phyloP scores from a whole-genome alignment of 1,139 yeast genomes.

The Blastobotrys petasosporus region DNA sequence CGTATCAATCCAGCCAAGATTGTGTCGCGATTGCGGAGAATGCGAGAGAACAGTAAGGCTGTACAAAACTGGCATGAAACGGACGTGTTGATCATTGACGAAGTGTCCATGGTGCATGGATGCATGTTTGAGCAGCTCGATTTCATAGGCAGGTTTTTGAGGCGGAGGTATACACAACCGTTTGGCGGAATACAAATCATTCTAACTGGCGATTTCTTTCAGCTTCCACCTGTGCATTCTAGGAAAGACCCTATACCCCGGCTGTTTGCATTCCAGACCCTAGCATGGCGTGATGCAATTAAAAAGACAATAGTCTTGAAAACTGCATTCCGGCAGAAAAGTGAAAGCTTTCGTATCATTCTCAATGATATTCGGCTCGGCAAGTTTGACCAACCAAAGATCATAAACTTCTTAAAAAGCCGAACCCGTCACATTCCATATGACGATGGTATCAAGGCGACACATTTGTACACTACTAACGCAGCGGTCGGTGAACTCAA shows the following conservation, averaged over 20 bases:
- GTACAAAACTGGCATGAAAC: conserved; percentile 53
- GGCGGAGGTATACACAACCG: conserved; percentile 21
- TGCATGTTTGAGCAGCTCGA: conserved; percentile 58
- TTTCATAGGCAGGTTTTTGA: conserved; percentile 47
- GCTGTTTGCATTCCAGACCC: conserved; percentile 70
- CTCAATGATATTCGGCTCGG: conserved; percentile 71
- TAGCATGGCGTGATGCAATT: conserved; percentile 63
- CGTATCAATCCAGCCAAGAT: conserved; percentile 38
- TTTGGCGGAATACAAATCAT: conserved; percentile 83
- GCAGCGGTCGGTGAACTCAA: conserved; percentile 71
- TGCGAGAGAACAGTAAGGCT: conserved; percentile 40
- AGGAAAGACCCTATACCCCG: conserved; percentile 38
- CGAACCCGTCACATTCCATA: conserved; percentile 38
- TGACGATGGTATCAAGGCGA: conserved; percentile 71
- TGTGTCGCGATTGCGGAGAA: conserved; percentile 32
- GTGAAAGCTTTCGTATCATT: conserved; percentile 69
- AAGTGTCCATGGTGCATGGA: conserved; percentile 78
- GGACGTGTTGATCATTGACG: conserved; percentile 69
- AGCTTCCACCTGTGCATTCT: conserved; percentile 68
- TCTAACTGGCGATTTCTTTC: conserved; percentile 79
- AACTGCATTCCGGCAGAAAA: conserved; percentile 87
- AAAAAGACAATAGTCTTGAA: conserved; percentile 46
- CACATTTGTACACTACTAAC: conserved; percentile 71
- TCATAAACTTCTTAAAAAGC: conserved; percentile 39
- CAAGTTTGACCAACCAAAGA: conserved; percentile 42